Base-by-base conservation (phyloP, 257 asterid genomes). In the Solanum sejunctum region DNA sequence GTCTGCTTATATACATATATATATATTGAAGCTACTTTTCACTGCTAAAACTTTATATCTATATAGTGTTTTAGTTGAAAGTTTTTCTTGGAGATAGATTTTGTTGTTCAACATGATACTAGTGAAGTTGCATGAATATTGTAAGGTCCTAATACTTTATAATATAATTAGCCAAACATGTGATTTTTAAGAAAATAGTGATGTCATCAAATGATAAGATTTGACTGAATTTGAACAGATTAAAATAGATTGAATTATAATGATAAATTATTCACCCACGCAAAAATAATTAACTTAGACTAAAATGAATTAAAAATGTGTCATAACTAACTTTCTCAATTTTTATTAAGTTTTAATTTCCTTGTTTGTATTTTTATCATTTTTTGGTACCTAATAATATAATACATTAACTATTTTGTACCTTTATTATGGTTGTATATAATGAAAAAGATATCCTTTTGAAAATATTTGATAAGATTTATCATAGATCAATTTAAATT, bases 21-120 rank as follows among this genome's bases (percentile, higher is more conserved):
- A 32, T 32, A 32, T 32, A 28, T 47, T 73, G 60, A 73, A 73
- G 60, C 82, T 78, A 28, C 82, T 78, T 78, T 77, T 26, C 41
- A 52, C 82, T 78, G 82, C 64, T 78, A 52, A 51, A 78, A 78
- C 82, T 78, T 78, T 78, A 52, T 78, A 78, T 78, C 82, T 52
- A 52, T 52, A 78, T 28, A 77, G 16, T 77, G 61, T 26, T 51
- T 77, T 23, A 16, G 3, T 28, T 26, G 63, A 7, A 78, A 52
- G 10, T 52, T 78, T 21, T 52, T 52, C 49, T 9, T 54, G 18
- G 83, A 78, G 83, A 78, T 26, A 26, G 66, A 78, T 78, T 78
- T 78, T 52, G 18, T 28, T 78, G 83, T 8, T 51, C 49, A 78
- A 28, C 3, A 2, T 26, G 28, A 78, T 32, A 32, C 36, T 28